phyloP scores from a whole-genome alignment of 2,329 filamentous ascomycete genomes.

The Botrytis deweyae region DNA sequence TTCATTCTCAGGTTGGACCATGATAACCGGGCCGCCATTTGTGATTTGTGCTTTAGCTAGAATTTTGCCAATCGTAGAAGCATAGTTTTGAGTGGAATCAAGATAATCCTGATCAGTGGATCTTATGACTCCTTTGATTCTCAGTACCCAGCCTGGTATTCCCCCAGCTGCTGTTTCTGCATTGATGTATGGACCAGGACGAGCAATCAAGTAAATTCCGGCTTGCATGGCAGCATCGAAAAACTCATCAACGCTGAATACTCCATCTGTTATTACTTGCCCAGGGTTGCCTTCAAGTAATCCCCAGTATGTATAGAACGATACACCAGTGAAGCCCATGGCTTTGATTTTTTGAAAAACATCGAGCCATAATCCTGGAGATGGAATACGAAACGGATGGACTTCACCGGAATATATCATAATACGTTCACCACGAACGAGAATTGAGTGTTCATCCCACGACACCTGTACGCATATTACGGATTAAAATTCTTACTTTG shows the following conservation, averaged over 20 bases:
- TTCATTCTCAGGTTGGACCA: constrained; percentile 81
- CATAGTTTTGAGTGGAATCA: constrained; percentile 63
- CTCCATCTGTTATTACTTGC: constrained; percentile 65
- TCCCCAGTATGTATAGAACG: constrained; percentile 78
- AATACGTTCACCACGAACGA: constrained; percentile 60
- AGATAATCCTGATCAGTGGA: constrained; percentile 62
- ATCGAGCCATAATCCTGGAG: constrained; percentile 64
- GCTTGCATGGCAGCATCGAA: constrained; percentile 71
- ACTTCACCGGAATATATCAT: constrained; percentile 64
- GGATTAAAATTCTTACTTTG: not conserved
- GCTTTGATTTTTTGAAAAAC: constrained; percentile 82
- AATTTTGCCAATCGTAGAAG: constrained; percentile 55
- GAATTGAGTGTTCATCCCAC: constrained; percentile 63
- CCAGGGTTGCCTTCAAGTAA: constrained; percentile 72
- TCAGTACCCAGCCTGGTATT: constrained; percentile 76
- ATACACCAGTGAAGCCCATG: constrained; percentile 75
- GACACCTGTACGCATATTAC: constrained; percentile 44
- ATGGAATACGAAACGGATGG: constrained; percentile 61
- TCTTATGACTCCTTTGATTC: constrained; percentile 61
- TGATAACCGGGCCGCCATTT: constrained; percentile 75
- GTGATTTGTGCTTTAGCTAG: constrained; percentile 79
- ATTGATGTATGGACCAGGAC: constrained; percentile 65
- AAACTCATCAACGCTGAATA: constrained; percentile 72
- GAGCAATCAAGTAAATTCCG: constrained; percentile 73
- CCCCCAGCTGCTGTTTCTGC: constrained; percentile 75